Base-by-base conservation (phyloP, 2,329 filamentous ascomycete species). In the Alternaria triticimaculans region DNA sequence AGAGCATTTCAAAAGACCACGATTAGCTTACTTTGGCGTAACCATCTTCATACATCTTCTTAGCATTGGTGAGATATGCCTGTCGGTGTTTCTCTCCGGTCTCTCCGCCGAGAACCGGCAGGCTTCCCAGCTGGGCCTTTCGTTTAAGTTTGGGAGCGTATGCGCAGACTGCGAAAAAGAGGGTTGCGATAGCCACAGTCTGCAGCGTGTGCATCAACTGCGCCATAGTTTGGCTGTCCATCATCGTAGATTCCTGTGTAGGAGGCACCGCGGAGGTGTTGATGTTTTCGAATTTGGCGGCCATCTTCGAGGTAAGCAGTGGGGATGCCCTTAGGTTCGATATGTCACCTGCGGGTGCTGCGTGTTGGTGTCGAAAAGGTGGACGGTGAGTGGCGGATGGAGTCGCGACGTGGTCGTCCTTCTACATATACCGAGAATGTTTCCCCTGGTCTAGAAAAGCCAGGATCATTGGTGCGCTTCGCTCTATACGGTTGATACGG, bases 1-100 rank as follows among this genome's bases (percentile, higher is more conserved):
- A 10, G 14, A 14, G 7, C 7, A 23, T 20, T 12, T 25, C 14
- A 8, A 4, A 5, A 33, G 2, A 10, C 10, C 6, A 21, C 6
- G 14, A 18, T 20, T 18, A 26, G 33, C 55, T 41, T 48, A 76
- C 75, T 60, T 76, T 75, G 23, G 66, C 25, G 61, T 79, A 76
- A 11, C 76, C 77, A 5, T 76, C 66, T 20, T 41, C 30, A 43
- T 78, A 78, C 20, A 78, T 59, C 12, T 66, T 64, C 62, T 66
- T 74, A 5, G 73, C 74, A 15, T 67, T 69, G 2, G 55, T 48
- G 8, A 78, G 46, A 14, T 63, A 78, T 8, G 55, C 60, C n/a
- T 69, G 61, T 11, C 74, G 65, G 20, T 67, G 69, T 46, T 75
- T 73, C 55, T 76, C 68, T 33, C 66, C 58, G 15, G 30, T 54